Evolutionary conservation across 2,329 filamentous ascomycete genomes (phyloP).

Genomic region (Aureobasidium uvarum): DNA sequence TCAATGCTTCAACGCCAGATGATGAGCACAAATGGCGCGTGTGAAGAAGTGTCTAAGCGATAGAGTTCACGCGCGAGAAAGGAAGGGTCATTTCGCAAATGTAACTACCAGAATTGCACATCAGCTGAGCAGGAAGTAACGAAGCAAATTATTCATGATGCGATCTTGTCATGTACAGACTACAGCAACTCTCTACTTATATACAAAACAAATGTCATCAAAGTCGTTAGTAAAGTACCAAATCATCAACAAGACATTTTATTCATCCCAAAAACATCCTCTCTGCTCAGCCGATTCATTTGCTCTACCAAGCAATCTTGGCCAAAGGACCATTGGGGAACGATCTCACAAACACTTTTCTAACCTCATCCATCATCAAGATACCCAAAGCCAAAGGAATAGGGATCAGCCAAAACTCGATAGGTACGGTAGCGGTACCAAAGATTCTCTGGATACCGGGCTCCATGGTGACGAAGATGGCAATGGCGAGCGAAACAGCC

Average conservation of each 20-base stretch:
- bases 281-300: background rate
- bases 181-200: background rate
- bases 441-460: constrained; percentile 53
- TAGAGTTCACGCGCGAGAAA: too few species aligned
- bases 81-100: background rate
- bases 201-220: background rate
- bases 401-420: constrained; percentile 55
- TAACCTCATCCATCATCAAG: constrained; percentile 53
- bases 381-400: constrained; percentile 53
- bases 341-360: constrained; percentile 51
- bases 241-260: background rate
- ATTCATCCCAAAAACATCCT: background rate
- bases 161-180: background rate
- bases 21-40: too few species aligned
- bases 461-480: constrained; percentile 55
- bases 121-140: background rate
- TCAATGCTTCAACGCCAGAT: too few species aligned
- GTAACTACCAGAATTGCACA: background rate
- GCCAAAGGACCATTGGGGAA: constrained; percentile 50
- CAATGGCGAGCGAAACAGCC: constrained; percentile 51
- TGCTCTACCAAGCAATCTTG: constrained; percentile 50
- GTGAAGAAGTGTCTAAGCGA: too few species aligned
- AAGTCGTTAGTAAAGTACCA: background rate
- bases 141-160: background rate
- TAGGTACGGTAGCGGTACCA: constrained; percentile 50